Conservation (phyloP, 495 filamentous ascomycete species). For the Hypoxylon perforatum region DNA sequence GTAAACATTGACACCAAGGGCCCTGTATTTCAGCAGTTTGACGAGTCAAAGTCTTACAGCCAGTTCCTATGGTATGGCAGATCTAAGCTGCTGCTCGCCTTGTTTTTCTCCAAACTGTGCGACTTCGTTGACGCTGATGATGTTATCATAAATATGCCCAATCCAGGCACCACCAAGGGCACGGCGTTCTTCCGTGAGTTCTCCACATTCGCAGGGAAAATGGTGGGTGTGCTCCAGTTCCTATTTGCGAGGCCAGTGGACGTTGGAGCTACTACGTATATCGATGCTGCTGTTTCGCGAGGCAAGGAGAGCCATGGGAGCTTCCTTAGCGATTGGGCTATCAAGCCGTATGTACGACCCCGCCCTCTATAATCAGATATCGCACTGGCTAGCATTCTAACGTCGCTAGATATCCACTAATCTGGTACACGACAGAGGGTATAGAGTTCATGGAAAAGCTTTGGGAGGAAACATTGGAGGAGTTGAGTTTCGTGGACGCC, state of each 20-base stretch:
- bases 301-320: too few species aligned
- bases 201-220: background rate
- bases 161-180: constrained; percentile 52
- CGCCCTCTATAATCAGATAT: too few species aligned
- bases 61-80: constrained; percentile 41
- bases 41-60: constrained; percentile 36
- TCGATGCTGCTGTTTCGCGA: too few species aligned
- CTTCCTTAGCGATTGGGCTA: too few species aligned
- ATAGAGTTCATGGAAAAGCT: too few species aligned
- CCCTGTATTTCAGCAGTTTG: constrained; percentile 41
- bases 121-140: constrained; percentile 49
- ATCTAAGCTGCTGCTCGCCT: constrained; percentile 51
- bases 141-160: constrained; percentile 54
- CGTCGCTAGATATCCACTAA: too few species aligned
- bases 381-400: too few species aligned
- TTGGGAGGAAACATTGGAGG: too few species aligned
- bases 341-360: too few species aligned
- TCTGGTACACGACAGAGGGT: too few species aligned
- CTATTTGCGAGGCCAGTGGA: constrained; percentile 1
- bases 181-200: constrained; percentile 27
- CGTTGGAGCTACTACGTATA: too few species aligned
- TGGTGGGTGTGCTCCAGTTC: background rate
- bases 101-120: constrained; percentile 51
- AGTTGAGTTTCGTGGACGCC: too few species aligned
- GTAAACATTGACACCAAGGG: constrained; percentile 43